Base-by-base conservation (phyloP, 441 rosid genomes). In the Mallotus japonicus region DNA sequence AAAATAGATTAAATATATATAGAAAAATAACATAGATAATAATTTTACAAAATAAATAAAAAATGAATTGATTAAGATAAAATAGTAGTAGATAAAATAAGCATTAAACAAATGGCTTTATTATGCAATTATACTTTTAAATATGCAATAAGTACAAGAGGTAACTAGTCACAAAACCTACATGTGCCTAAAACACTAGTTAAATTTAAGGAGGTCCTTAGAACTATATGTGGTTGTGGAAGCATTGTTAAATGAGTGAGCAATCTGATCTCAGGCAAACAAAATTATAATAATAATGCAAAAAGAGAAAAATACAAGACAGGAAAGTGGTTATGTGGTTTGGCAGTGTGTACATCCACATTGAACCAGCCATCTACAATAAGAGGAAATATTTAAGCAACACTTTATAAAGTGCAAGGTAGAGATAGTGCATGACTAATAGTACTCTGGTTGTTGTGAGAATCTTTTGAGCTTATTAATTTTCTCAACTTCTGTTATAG, bases 401-500 rank as follows among this genome's bases (percentile, higher is more conserved):
- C 19, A 53, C 5, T 28, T 28, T 28, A 28, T 17, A 56, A 24
- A 20, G 20, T 20, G 56, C n/a, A 28, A 6, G 32, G 6, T 17
- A 58, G 50, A 37, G 32, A 28, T 70, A 13, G 34, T 40, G 56
- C 22, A 6, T 32, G 34, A 20, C 20, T 71, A 19, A 34, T 61
- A 50, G 37, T 3, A 12, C 44, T 50, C 22, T 77, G 42, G 73
- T 65, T 55, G 56, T 46, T 69, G 16, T 53, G 50, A 72, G 58
- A 73, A 72, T 60, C 66, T 56, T 49, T 50, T 57, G 32, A 51
- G 13, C 69, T 75, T 62, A 56, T 9, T 70, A 53, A 53, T 55
- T 66, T 61, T 56, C 47, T 67, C 32, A 53, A 55, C 67, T 70
- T 66, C 49, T 71, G 46, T 44, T 54, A 60, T 84, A 91, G 96